Evolutionary conservation across 495 filamentous ascomycete species (phyloP).

Genomic region (Penicillium bialowiezense): DNA sequence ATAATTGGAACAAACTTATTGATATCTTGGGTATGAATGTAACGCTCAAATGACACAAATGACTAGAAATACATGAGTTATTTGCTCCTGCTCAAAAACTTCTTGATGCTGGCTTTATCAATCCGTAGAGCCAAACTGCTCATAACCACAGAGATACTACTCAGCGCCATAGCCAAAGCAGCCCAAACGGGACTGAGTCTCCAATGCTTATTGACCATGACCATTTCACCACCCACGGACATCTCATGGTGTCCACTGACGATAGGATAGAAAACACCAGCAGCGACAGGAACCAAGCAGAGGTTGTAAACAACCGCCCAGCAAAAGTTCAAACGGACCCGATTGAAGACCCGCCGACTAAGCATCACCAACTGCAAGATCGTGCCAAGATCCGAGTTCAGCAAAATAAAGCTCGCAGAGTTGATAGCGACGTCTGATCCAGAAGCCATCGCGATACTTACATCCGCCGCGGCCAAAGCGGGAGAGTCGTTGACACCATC

Average conservation of each 20-base stretch:
- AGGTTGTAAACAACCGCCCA: conserved; percentile 90
- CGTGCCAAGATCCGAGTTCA: conserved; percentile 65
- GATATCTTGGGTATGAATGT: neutral
- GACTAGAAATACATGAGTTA: too few relatives aligned
- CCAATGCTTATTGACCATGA: conserved; percentile 36
- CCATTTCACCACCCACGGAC: conserved; percentile 19
- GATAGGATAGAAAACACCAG: conserved; percentile 75
- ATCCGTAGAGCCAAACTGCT: conserved; percentile 68
- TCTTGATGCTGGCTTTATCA: conserved; percentile 25
- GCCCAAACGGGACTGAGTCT: conserved; percentile 81
- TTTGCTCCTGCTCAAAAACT: conserved; percentile 15
- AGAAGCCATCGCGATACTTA: conserved; percentile 80
- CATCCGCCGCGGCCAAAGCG: conserved; percentile 73
- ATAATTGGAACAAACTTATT: neutral
- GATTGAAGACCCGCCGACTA: conserved; percentile 65
- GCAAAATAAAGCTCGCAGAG: conserved; percentile 80
- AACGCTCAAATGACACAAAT: neutral
- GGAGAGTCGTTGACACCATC: conserved; percentile 91
- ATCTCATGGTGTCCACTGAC: conserved; percentile 46
- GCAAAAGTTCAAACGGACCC: conserved; percentile 82
- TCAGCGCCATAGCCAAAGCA: conserved; percentile 80
- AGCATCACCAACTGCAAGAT: conserved; percentile 73
- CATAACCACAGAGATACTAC: conserved; percentile 74
- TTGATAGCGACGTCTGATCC: conserved; percentile 84
- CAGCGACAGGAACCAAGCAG: conserved; percentile 76